Percentiles rank a stretch among this genome's conserved stretches.
These are phyloP conservation scores for Fusarium multiceps DNA, from an alignment of 2,329 filamentous ascomycete species.

Conservation along the genomic window DNA sequence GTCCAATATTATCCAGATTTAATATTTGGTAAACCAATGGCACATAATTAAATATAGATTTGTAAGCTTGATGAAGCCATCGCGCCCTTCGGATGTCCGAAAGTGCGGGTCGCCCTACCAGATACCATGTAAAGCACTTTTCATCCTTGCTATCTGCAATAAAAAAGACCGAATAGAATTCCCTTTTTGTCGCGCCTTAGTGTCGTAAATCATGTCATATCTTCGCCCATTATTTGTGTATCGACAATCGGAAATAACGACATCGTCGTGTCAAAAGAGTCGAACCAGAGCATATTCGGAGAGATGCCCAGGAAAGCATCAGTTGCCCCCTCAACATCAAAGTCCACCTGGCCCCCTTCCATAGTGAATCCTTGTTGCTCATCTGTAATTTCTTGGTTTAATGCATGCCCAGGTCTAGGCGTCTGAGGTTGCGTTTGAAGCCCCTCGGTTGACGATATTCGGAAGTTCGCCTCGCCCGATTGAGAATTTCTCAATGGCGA, in stretches of 20 bases:
- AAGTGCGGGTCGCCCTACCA: neutral
- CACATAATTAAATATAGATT: neutral
- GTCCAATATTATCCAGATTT: too few relatives aligned
- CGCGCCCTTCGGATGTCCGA: conserved; percentile 4
- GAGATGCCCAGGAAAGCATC: conserved; percentile 42
- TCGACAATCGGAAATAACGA: conserved; percentile 44
- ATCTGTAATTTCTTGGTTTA: neutral
- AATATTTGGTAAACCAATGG: neutral
- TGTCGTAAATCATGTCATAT: neutral
- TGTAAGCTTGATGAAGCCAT: neutral
- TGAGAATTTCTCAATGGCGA: conserved; percentile 2
- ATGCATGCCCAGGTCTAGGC: neutral
- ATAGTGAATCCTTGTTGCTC: neutral
- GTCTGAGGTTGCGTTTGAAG: conserved; percentile 7
- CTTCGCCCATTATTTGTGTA: conserved; percentile 31
- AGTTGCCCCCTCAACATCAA: conserved; percentile 17
- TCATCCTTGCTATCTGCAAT: neutral
- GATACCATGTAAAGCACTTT: neutral
- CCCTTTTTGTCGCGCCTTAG: too few relatives aligned
- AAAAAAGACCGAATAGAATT: neutral
- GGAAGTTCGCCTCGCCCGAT: neutral
- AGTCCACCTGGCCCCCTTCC: conserved; percentile 12
- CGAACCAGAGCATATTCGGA: conserved; percentile 44
- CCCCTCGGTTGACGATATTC: neutral
- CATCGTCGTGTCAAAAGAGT: conserved; percentile 44